These are phyloP conservation scores for Saturnispora zaruensis DNA, from an alignment of 805 yeast genomes.

Conservation along the genomic window DNA sequence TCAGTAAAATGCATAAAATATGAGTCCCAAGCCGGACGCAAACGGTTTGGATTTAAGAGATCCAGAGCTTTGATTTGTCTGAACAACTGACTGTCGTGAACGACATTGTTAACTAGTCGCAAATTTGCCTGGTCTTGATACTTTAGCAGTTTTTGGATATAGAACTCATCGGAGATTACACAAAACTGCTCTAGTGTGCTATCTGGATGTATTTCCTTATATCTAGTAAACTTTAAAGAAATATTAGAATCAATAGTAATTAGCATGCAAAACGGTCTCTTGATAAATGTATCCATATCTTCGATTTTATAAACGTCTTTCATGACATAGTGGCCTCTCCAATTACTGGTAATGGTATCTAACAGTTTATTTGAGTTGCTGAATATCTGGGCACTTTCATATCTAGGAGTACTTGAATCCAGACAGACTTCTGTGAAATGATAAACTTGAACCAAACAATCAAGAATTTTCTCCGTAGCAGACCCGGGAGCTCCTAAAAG, in stretches of 20 bases:
- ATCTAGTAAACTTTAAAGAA: conserved; percentile 35
- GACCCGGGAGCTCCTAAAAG: conserved; percentile 60
- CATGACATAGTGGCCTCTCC: conserved; percentile 57
- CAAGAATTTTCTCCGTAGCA: conserved; percentile 51
- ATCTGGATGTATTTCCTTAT: neutral
- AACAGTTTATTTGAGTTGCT: conserved; percentile 31
- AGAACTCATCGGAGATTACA: conserved; percentile 5
- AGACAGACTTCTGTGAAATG: conserved; percentile 1
- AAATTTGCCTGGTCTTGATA: conserved; percentile 40
- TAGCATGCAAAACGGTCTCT: conserved; percentile 81
- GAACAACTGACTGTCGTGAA: conserved; percentile 29
- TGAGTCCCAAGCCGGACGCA: conserved; percentile 93
- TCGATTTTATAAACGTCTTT: conserved; percentile 37
- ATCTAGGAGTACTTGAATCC: neutral
- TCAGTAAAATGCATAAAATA: conserved; percentile 92
- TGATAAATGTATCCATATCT: conserved; percentile 39
- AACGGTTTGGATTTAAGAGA: conserved; percentile 43
- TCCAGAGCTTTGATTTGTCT: conserved; percentile 33
- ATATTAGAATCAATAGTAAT: conserved; percentile 70
- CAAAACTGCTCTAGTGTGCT: conserved; percentile 15
- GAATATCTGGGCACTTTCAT: conserved; percentile 22
- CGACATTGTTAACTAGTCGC: conserved; percentile 45
- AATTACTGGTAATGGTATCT: conserved; percentile 54
- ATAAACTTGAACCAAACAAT: neutral
- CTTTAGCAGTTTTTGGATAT: conserved; percentile 22